Percentiles rank a stretch among this genome's conserved stretches.
phyloP scores from a whole-genome alignment of 495 filamentous ascomycete genomes.

The Neurospora sp. region DNA sequence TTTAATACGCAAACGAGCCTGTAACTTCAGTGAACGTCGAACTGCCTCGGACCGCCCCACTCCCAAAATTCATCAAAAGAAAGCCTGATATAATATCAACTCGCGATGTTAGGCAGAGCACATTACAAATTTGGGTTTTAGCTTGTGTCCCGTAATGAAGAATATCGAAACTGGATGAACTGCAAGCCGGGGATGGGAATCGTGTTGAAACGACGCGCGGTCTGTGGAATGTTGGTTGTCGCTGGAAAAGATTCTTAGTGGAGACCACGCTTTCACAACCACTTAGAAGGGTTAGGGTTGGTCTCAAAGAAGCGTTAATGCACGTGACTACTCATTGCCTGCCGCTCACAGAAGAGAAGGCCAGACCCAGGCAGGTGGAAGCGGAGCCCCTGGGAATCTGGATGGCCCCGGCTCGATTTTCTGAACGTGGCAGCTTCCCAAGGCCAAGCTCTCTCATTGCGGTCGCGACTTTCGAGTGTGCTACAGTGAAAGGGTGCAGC shows the following conservation, averaged over 20 bases:
- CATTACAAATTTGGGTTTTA: not conserved
- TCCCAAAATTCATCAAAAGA: not conserved
- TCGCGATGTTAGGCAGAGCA: not conserved
- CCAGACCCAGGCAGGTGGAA: constrained; percentile 6
- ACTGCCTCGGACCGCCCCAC: not conserved
- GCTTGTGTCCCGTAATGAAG: not conserved
- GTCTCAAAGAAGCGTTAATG: not conserved
- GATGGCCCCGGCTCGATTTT: constrained; percentile 14
- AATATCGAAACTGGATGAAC: not conserved
- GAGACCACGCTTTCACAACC: not conserved
- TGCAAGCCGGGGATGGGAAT: not conserved
- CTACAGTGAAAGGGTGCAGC: not conserved
- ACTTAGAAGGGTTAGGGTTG: not conserved
- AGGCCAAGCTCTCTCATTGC: not conserved
- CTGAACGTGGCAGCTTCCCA: constrained; percentile 39
- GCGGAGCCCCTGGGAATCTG: not conserved
- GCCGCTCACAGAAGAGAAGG: not conserved
- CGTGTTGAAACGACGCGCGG: not conserved
- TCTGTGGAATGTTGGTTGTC: not conserved
- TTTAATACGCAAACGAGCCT: not conserved
- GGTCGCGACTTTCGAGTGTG: not conserved
- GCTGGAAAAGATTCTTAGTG: not conserved
- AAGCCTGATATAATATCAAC: not conserved
- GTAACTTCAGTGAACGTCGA: not conserved
- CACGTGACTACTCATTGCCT: not conserved